phyloP scores from a whole-genome alignment of 2,329 filamentous ascomycete genomes.

The Fusarium nanum region DNA sequence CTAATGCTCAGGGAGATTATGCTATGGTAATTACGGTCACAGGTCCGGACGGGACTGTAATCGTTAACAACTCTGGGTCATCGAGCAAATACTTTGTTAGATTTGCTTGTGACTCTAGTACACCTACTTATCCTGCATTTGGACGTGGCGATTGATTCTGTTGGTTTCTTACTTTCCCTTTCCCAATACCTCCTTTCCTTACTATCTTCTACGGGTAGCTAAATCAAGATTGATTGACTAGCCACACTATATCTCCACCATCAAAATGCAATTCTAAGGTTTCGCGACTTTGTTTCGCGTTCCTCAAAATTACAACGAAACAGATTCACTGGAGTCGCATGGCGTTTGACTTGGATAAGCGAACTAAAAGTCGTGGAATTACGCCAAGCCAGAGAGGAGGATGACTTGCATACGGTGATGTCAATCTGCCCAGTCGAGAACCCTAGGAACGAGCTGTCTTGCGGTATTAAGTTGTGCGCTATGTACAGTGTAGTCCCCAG shows the following conservation, averaged over 20 bases:
- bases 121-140: not conserved
- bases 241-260: too few relatives aligned
- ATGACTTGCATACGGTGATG: not conserved
- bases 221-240: too few relatives aligned
- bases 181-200: too few relatives aligned
- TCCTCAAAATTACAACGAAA: too few relatives aligned
- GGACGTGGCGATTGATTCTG: not conserved
- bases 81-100: constrained; percentile 3
- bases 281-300: too few relatives aligned
- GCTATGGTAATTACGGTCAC: not conserved
- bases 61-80: not conserved
- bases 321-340: too few relatives aligned
- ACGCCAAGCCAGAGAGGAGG: not conserved
- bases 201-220: too few relatives aligned
- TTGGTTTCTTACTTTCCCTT: not conserved
- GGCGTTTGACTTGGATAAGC: not conserved
- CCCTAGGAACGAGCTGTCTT: not conserved
- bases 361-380: too few relatives aligned
- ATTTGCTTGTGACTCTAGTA: constrained; percentile 2
- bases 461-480: not conserved
- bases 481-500: not conserved
- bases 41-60: constrained; percentile 6
- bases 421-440: not conserved
- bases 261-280: too few relatives aligned
- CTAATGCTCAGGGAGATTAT: constrained; percentile 3